Base-by-base conservation (phyloP, 176 grass and related monocot species). In the Musa acuminata region DNA sequence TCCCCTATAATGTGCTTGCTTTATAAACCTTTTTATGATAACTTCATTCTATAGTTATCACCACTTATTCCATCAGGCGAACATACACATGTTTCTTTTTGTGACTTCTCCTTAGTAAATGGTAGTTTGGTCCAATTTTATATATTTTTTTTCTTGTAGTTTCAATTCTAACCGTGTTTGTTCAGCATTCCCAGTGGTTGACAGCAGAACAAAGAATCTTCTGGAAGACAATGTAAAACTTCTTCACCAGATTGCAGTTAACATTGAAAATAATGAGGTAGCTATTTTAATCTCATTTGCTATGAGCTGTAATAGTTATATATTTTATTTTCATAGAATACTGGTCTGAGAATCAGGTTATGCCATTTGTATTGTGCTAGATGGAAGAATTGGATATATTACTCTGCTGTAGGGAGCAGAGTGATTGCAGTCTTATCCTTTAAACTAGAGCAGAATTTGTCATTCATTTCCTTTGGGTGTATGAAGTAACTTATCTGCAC, bases 211-310 rank as follows among this genome's bases (percentile, higher is more conserved):
- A 68, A 64, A 78, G 73, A 79, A 80, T 75, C 64, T 87, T 54
- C 71, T 97, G 49, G 87, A 89, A 51, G 83, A 93, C 83, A 97
- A 97, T 71, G 53, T 82, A 55, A 75, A 19, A 14, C 77, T 97
- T 83, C 83, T 93, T 77, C 59, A 76, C 83, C 84, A 91, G 83
- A 93, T 98, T 19, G 63, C 87, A 71, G 67, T 63, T 86, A 93
- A 98, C 80, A 84, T 93, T 70, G n/a, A 27, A 65, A 78, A 55
- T 75, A 93, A 80, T 25, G 85, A 93, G 90, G 94, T 98, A 59
- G 53, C 80, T 83, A 62, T 64, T 53, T 74, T 76, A 72, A 8
- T 54, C 22, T 53, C 71, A 17, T 22, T 52, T 77, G 9, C 35
- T 49, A 53, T 52, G 49, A 64, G 10, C 22, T 67, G 10, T 50